These are phyloP conservation scores for Paraglomus brasilianum DNA, from an alignment of 192 early-diverging fungal species.

Conservation along the genomic window DNA sequence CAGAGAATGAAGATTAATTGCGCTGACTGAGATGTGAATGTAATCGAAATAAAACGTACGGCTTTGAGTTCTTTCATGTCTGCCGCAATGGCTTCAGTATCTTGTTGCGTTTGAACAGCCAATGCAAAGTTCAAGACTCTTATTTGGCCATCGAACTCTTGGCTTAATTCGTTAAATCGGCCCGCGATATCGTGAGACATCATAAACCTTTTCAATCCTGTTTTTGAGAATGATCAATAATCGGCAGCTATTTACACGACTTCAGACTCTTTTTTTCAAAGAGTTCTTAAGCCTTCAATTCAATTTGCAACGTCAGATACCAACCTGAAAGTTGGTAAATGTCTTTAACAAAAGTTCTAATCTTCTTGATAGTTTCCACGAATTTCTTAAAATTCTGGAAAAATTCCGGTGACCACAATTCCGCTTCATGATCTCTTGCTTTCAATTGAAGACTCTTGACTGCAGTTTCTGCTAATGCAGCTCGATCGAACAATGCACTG, in stretches of 20 bases:
- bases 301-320: not conserved
- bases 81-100: not conserved
- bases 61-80: not conserved
- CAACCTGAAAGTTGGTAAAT: not conserved
- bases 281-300: not conserved
- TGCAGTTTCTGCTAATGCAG: not conserved
- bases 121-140: slow-evolving; percentile 19
- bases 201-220: slow-evolving; percentile 17
- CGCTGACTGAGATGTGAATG: not conserved
- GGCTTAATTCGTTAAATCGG: slow-evolving; percentile 11
- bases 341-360: not conserved
- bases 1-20: too few species aligned
- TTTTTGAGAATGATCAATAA: not conserved
- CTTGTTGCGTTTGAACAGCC: not conserved
- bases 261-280: not conserved
- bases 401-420: not conserved
- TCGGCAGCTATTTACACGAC: not conserved
- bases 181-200: slow-evolving; percentile 1
- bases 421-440: not conserved
- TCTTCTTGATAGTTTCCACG: not conserved
- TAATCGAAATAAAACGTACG: not conserved
- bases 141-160: slow-evolving; percentile 27
- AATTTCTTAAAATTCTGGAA: not conserved
- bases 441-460: not conserved
- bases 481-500: slow-evolving; percentile 16